Percentiles rank a stretch among this genome's conserved stretches.
phyloP scores from a whole-genome alignment of 83 land plant genomes.

The Thuja plicata region DNA sequence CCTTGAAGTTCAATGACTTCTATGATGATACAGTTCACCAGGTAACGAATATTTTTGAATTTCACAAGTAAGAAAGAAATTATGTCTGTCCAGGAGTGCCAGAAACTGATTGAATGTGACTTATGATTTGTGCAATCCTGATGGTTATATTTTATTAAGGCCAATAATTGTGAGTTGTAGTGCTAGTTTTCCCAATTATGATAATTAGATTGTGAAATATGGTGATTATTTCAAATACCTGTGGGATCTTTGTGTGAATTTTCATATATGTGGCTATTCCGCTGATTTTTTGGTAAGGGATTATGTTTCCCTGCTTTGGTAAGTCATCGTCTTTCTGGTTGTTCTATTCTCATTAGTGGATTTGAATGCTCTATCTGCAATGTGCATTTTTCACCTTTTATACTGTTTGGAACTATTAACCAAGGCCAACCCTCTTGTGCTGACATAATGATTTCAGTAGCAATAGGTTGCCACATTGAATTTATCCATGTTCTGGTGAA shows the following conservation, averaged over 20 bases:
- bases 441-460: neutral
- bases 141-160: neutral
- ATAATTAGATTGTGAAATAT: neutral
- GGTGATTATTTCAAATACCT: neutral
- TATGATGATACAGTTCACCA: slow-evolving; percentile 98
- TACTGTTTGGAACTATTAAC: neutral
- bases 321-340: neutral
- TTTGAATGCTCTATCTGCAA: neutral
- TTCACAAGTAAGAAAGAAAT: neutral
- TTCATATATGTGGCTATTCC: neutral
- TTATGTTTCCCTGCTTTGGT: neutral
- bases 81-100: neutral
- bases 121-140: neutral
- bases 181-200: neutral
- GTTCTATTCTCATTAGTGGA: neutral
- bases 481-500: neutral
- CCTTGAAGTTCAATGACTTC: slow-evolving; percentile 87
- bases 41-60: slow-evolving; percentile 30
- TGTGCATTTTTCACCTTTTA: neutral
- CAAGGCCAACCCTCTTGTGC: neutral
- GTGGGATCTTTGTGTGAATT: neutral
- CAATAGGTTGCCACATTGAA: neutral
- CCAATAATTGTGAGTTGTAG: neutral
- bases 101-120: neutral
- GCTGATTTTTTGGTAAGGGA: neutral